These are phyloP conservation scores for Candida andamanensis DNA, from an alignment of 805 yeast species.

Conservation along the genomic window DNA sequence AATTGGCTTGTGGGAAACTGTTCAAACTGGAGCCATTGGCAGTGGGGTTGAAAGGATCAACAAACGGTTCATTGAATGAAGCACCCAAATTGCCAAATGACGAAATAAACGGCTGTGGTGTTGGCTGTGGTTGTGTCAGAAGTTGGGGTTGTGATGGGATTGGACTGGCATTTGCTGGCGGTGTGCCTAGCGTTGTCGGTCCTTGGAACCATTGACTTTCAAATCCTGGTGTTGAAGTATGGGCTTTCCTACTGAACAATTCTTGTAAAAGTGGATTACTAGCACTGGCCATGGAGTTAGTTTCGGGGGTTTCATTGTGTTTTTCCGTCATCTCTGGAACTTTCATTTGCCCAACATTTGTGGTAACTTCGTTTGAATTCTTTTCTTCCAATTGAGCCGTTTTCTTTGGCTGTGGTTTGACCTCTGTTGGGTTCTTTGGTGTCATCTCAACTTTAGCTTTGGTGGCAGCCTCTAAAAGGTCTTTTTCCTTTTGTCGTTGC, in stretches of 20 bases:
- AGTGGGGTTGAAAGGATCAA: too few species aligned
- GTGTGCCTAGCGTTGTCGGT: too few species aligned
- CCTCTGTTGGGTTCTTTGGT: too few species aligned
- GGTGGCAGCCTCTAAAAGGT: not conserved
- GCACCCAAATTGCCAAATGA: not conserved
- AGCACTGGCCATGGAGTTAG: too few species aligned
- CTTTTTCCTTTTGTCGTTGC: not conserved
- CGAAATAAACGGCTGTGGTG: not conserved
- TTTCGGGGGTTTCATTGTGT: not conserved
- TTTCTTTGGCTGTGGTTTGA: conserved; percentile 3
- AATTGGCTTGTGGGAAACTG: too few species aligned
- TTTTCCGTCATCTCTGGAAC: too few species aligned
- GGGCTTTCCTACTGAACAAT: conserved; percentile 1
- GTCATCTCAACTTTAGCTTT: not conserved
- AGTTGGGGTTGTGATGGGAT: too few species aligned
- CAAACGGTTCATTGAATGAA: conserved; percentile 7
- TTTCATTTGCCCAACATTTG: too few species aligned
- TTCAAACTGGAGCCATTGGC: too few species aligned
- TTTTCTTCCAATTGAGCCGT: not conserved
- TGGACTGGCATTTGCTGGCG: too few species aligned
- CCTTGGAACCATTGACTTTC: too few species aligned
- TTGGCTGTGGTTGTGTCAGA: too few species aligned
- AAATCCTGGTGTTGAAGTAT: conserved; percentile 3
- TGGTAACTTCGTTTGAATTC: not conserved
- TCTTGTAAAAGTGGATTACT: conserved; percentile 6